A percentile compares a stretch with the other conserved stretches of the same genome.
Conservation (phyloP, 441 rosid genomes). For the Erysimum pusillum region DNA sequence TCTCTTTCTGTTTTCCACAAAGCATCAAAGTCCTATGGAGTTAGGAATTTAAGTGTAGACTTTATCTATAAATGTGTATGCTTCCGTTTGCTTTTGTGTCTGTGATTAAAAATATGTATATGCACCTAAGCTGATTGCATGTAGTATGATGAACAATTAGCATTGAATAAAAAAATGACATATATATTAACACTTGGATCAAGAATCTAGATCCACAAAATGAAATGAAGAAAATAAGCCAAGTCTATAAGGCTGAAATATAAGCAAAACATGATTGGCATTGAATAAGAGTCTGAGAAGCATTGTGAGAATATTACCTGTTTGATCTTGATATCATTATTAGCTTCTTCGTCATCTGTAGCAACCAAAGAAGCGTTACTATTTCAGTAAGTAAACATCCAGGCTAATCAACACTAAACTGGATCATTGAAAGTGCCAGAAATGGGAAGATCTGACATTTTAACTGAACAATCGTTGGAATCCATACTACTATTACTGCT, state of each 20-base stretch:
- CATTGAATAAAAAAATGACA: background rate
- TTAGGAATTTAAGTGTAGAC: background rate
- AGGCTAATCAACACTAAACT: slow-evolving; percentile 10
- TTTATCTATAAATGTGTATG: background rate
- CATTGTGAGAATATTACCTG: slow-evolving; percentile 35
- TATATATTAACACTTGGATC: background rate
- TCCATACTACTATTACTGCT: slow-evolving; percentile 52
- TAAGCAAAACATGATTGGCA: slow-evolving; percentile 11
- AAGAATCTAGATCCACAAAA: slow-evolving; percentile 8
- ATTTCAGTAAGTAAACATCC: background rate
- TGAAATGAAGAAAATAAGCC: background rate
- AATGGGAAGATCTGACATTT: background rate
- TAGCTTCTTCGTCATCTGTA: slow-evolving; percentile 36
- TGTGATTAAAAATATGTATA: slow-evolving; percentile 1
- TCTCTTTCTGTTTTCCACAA: background rate
- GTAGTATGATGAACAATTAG: background rate
- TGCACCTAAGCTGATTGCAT: slow-evolving; percentile 21
- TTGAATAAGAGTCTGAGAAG: background rate
- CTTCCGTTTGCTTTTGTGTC: background rate
- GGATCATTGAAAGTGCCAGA: background rate
- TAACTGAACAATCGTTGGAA: slow-evolving; percentile 52
- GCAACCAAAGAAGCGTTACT: slow-evolving; percentile 8
- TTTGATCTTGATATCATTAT: slow-evolving; percentile 39
- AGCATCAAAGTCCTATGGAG: slow-evolving; percentile 6
- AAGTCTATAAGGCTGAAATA: background rate